Evolutionary conservation across 495 filamentous ascomycete species (phyloP), one percentile per base, ranked within the genome.

Genomic region (Evernia prunastri): DNA sequence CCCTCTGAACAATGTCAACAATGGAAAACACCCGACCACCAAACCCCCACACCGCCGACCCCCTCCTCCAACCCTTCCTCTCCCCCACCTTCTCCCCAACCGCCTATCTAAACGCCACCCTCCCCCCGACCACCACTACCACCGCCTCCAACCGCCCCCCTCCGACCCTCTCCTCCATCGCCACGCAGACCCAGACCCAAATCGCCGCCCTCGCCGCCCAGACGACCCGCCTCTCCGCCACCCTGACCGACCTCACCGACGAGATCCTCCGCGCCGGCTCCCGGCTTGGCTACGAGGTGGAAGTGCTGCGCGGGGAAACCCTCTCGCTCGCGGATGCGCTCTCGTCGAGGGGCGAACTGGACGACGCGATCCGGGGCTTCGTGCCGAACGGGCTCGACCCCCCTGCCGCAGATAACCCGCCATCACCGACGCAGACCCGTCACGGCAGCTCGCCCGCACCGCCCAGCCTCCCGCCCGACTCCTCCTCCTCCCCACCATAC

Each of bases 201-300:
- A 84, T 97, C 60, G 89, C 92, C 4, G 87, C 93, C 64, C 85
- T 97, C 67, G 91, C 88, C 68, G 88, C 92, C 15, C 91, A 96
- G 72, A 94, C 90, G 18, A 86, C 89, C 20, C 82, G 91, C 27
- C 80, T 96, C 18, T 90, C 92, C n/a, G 87, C 79, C 49, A 89
- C 83, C 39, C 82, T 98, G 31, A 96, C 91, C 37, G 86, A 89
- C 63, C 79, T 97, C 62, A 97, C 93, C 18, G 93, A 97, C 71
- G 94, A 97, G 67, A 97, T 98, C 64, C 79, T 98, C 25, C 85
- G 94, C 56, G 87, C 89, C 67, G 88, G 90, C 29, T 86, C 88
- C 64, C 83, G 95, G 13, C 79, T 98, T 27, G 90, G 92, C 33
- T 98, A 98, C 74, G 91, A 97, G 70, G 93, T 98, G 12, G 94